Evolutionary conservation across 2,329 filamentous ascomycete species (phyloP).

Genomic region (Sclerotinia nivalis): DNA sequence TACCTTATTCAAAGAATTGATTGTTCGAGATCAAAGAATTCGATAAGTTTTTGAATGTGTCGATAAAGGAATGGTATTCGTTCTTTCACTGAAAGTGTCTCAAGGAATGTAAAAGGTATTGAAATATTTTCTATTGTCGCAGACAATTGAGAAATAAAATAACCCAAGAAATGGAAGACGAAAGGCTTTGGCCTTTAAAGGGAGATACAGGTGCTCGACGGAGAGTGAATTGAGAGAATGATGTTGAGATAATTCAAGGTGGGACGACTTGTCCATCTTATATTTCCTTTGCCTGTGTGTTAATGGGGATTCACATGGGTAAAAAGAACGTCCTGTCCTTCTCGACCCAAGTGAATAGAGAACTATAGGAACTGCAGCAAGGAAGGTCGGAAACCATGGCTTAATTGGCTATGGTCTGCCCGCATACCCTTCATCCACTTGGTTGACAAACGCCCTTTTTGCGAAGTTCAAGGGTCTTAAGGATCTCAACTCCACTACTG

Average conservation of each 20-base stretch:
- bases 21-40: conserved; percentile 1
- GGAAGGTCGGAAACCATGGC: conserved; percentile 16
- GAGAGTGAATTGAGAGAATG: conserved; percentile 6
- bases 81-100: conserved; percentile 10
- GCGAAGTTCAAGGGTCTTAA: not conserved
- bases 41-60: conserved; percentile 5
- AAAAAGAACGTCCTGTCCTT: not conserved
- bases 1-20: conserved; percentile 2
- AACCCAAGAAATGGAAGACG: not conserved
- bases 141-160: conserved; percentile 4
- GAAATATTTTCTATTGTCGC: not conserved
- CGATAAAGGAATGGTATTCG: conserved; percentile 13
- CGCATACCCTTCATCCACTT: not conserved
- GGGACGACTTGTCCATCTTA: conserved; percentile 17
- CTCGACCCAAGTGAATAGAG: conserved; percentile 3
- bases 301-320: not conserved
- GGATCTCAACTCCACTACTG: conserved; percentile 12
- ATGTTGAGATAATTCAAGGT: conserved; percentile 1
- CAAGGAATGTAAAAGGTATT: conserved; percentile 6
- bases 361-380: conserved; percentile 6
- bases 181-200: conserved; percentile 1
- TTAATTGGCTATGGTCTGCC: conserved; percentile 15
- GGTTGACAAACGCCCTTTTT: conserved; percentile 8
- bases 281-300: conserved; percentile 5
- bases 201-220: conserved; percentile 13